Conservation (phyloP, 2,329 filamentous ascomycete genomes). For the Fusarium tupiense region DNA sequence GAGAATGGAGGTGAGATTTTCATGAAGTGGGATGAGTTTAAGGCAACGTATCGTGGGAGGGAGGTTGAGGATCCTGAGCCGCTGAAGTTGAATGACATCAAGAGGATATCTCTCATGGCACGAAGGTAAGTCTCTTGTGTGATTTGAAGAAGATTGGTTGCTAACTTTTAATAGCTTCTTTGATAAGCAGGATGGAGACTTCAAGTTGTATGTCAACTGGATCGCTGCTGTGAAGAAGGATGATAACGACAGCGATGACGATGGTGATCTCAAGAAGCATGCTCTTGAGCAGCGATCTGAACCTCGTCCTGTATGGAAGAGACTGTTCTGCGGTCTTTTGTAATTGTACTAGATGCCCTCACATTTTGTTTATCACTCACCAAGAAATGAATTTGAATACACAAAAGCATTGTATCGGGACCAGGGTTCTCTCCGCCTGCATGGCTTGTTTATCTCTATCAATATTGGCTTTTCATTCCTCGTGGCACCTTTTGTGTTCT, state of each 20-base stretch:
- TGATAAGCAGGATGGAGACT: conserved; percentile 75
- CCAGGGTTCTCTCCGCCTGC: not conserved
- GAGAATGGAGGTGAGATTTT: conserved; percentile 54
- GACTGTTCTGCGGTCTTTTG: conserved; percentile 43
- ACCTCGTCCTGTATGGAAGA: conserved; percentile 37
- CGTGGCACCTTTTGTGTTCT: not conserved
- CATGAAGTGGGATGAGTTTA: conserved; percentile 72
- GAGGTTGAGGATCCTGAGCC: conserved; percentile 67
- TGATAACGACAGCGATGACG: conserved; percentile 38
- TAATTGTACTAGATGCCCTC: conserved; percentile 4
- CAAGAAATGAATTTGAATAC: not conserved
- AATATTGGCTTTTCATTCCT: too few species aligned
- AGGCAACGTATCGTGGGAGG: conserved; percentile 77
- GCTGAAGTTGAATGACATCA: conserved; percentile 69
- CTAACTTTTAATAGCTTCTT: conserved; percentile 71
- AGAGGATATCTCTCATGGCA: conserved; percentile 80
- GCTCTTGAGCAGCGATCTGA: not conserved
- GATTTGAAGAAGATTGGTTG: not conserved
- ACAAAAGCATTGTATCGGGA: not conserved
- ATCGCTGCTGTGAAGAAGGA: conserved; percentile 43
- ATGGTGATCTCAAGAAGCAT: conserved; percentile 37
- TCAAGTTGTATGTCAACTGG: conserved; percentile 51
- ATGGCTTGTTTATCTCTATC: not conserved
- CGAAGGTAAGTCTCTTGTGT: conserved; percentile 67
- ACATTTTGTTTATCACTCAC: not conserved